phyloP scores from a whole-genome alignment of 2,329 filamentous ascomycete genomes.

The Metarhizium brunneum region DNA sequence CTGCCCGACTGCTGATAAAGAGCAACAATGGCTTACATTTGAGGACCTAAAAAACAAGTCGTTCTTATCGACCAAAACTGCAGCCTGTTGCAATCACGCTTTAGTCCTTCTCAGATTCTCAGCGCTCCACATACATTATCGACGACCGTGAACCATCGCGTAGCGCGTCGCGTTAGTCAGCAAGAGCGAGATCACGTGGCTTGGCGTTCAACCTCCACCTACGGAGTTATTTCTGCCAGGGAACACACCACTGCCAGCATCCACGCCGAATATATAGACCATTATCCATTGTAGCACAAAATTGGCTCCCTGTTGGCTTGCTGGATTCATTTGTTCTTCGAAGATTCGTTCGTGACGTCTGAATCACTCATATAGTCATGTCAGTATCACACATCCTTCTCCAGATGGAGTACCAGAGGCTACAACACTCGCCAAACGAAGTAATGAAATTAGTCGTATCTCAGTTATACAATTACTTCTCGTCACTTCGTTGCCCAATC shows the following conservation, averaged over 20 bases:
- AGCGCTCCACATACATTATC: not conserved
- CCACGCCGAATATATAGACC: too few relatives aligned
- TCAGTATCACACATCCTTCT: not conserved
- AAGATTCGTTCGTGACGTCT: too few relatives aligned
- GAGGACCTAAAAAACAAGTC: not conserved
- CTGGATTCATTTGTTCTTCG: too few relatives aligned
- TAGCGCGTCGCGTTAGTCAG: conserved; percentile 25
- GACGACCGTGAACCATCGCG: conserved; percentile 11
- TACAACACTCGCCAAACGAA: too few relatives aligned
- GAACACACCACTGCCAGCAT: too few relatives aligned
- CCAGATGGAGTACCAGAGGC: too few relatives aligned
- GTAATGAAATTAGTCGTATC: too few relatives aligned
- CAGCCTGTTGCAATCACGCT: not conserved
- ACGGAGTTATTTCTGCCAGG: too few relatives aligned
- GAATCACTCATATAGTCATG: not conserved
- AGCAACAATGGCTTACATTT: conserved; percentile 2
- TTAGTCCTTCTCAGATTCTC: not conserved
- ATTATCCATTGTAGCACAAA: too few relatives aligned
- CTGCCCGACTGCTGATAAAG: not conserved
- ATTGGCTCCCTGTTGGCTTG: too few relatives aligned
- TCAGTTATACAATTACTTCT: too few relatives aligned
- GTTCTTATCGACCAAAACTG: not conserved
- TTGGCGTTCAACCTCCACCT: not conserved
- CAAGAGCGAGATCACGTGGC: conserved; percentile 14
- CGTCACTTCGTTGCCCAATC: too few relatives aligned